phyloP scores from a whole-genome alignment of 2,329 filamentous ascomycete species.

The Ophiocordyceps camponoti-floridani region DNA sequence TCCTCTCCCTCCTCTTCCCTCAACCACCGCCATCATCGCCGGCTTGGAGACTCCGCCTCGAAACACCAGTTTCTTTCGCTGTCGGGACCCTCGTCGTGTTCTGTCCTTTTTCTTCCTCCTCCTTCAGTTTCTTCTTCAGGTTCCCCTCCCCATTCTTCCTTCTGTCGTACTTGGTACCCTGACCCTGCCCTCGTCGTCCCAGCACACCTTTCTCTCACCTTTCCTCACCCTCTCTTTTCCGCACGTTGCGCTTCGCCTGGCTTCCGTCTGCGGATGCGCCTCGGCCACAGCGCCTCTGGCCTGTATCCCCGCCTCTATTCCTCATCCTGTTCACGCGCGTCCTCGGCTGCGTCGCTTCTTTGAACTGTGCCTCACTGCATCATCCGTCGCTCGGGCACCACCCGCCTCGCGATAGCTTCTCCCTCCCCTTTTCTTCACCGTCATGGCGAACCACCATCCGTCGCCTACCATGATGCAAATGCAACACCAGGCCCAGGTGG shows the following conservation, averaged over 20 bases:
- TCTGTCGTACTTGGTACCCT: too few relatives aligned
- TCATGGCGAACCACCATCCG: slow-evolving; percentile 63
- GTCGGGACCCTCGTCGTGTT: not conserved
- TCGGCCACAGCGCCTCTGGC: not conserved
- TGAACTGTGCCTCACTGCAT: not conserved
- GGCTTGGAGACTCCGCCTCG: slow-evolving; percentile 7
- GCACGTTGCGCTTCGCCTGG: not conserved
- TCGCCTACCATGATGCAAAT: slow-evolving; percentile 64
- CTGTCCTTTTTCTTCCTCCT: not conserved
- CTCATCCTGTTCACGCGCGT: not conserved
- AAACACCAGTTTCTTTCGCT: not conserved
- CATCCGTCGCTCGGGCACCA: not conserved
- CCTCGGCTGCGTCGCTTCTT: slow-evolving; percentile 1
- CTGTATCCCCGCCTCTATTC: not conserved
- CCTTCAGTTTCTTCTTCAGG: too few relatives aligned
- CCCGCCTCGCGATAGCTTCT: slow-evolving; percentile 5
- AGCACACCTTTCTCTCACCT: not conserved
- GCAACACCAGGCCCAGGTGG: slow-evolving; percentile 41
- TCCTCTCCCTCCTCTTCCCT: slow-evolving; percentile 10
- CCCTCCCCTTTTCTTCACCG: slow-evolving; percentile 6
- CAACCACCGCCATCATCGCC: slow-evolving; percentile 12
- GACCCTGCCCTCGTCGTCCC: not conserved
- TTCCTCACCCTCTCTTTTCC: not conserved
- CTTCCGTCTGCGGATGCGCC: not conserved
- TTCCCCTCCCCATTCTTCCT: too few relatives aligned